Percentiles rank a stretch among this genome's conserved stretches.
Conservation (phyloP, 2,329 filamentous ascomycete species). For the Ophiostoma sp. region DNA sequence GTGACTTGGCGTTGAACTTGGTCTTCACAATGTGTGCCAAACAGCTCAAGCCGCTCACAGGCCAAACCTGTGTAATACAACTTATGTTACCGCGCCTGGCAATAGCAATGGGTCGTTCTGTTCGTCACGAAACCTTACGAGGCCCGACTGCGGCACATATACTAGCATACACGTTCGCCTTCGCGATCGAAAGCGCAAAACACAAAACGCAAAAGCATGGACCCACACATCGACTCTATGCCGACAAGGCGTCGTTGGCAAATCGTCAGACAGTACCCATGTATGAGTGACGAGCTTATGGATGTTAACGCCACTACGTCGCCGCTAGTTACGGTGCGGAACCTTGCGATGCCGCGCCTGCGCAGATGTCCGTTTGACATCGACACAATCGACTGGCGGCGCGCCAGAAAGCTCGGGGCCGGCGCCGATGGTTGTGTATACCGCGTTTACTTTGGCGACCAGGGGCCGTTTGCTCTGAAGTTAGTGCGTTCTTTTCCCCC, state of each 20-base stretch:
- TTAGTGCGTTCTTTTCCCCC: not conserved
- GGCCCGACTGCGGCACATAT: no score
- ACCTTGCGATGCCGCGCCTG: conserved; percentile 13
- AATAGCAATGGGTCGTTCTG: no score
- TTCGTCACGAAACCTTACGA: no score
- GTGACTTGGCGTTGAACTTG: no score
- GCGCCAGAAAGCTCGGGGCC: conserved; percentile 3
- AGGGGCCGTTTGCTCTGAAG: conserved; percentile 25
- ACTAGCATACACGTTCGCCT: no score
- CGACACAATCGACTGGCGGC: conserved; percentile 18
- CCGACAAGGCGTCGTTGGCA: conserved; percentile 9
- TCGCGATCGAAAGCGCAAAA: no score
- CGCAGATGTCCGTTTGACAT: conserved; percentile 24
- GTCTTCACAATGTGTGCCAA: no score
- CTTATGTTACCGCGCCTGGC: no score
- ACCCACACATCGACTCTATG: conserved; percentile 2
- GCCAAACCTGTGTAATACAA: no score
- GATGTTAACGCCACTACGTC: not conserved
- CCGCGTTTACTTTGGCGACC: conserved; percentile 23
- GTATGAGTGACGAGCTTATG: conserved; percentile 20
- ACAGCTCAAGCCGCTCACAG: no score
- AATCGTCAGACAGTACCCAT: not conserved
- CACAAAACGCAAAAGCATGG: conserved; percentile 5
- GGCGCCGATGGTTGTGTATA: conserved; percentile 22
- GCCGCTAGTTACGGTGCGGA: not conserved